Conservation (phyloP, 331 rosid genomes). For the Pyrus hybrid region DNA sequence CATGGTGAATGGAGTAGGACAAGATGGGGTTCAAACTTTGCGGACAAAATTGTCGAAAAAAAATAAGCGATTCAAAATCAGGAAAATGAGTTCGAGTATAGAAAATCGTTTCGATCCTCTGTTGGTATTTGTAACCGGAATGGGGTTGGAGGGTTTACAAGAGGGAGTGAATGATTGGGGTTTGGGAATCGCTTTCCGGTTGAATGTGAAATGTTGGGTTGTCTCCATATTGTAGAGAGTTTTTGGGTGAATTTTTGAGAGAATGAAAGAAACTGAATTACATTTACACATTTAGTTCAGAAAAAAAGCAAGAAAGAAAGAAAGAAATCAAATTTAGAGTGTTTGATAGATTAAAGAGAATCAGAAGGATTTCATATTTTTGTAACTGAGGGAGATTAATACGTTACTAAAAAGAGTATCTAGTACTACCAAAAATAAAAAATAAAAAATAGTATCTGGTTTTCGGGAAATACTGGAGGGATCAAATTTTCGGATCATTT, state of each 20-base stretch:
- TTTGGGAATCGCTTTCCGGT: slow-evolving; percentile 18
- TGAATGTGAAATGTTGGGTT: slow-evolving; percentile 12
- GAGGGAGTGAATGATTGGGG: slow-evolving; percentile 10
- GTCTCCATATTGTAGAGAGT: slow-evolving; percentile 13
- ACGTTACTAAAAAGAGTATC: not conserved
- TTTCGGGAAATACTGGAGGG: too few relatives aligned
- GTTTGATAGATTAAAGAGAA: too few relatives aligned
- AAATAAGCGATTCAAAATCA: not conserved
- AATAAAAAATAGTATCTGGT: too few relatives aligned
- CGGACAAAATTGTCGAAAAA: not conserved
- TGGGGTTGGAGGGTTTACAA: not conserved
- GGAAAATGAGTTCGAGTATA: not conserved
- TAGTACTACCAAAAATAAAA: too few relatives aligned
- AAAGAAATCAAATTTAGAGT: too few relatives aligned
- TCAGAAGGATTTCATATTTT: too few relatives aligned
- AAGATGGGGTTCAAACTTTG: not conserved
- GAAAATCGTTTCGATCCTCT: not conserved
- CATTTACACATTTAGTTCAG: not conserved
- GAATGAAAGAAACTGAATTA: not conserved
- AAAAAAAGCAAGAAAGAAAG: not conserved
- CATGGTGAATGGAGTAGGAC: slow-evolving; percentile 15
- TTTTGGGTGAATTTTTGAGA: not conserved
- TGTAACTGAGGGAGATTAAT: not conserved
- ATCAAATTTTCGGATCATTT: too few relatives aligned
- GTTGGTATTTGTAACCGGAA: not conserved